Evolutionary conservation across 2,329 filamentous ascomycete species (phyloP), one percentile per base, ranked within the genome.

Genomic region (Nemania bipapillata): DNA sequence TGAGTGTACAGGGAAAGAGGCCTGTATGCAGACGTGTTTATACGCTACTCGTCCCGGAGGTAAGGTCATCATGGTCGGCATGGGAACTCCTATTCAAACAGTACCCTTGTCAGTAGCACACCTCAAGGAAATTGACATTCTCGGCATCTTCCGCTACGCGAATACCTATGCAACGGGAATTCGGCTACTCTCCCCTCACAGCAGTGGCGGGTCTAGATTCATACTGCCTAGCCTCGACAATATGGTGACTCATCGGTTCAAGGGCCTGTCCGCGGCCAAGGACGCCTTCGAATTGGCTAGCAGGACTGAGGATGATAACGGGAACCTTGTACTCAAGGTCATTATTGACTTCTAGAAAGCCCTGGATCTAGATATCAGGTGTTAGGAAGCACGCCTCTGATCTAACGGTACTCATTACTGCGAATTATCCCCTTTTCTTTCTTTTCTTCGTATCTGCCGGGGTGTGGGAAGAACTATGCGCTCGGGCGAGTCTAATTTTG

Each of bases 61-160:
- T 20, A 90, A 90, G 74, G 85, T 93, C 57, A 85, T 94, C 76
- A 89, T 94, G 81, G 90, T 94, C 15, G 92, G 91, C 55, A 94
- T 94, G 91, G 92, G 92, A 55, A 92, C 89, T 2, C 91, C 91
- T 0, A 86, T 93, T 49, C 91, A 93, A 78, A 93, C 90, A 0
- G 84, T 94, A 7, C 91, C 91, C 0, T 82, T 94, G 61, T 92
- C 89, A 2, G 89, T 90, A 4, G 91, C 91, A 4, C 90, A 92
- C 49, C 82, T 93, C 28, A 86, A 90, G 35, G 92, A 94, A 81
- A 88, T 94, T 54, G 91, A 94, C 76, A 90, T 94, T 47, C 80
- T 93, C 12, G 91, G 91, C 35, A 89, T 93, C 57, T 93, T 94
- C 80, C 86, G 91, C 60, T 94, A 94, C 73, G 90, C 90, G 30